phyloP scores from a whole-genome alignment of 208 protist genomes.

The Phytomonas sp. region DNA sequence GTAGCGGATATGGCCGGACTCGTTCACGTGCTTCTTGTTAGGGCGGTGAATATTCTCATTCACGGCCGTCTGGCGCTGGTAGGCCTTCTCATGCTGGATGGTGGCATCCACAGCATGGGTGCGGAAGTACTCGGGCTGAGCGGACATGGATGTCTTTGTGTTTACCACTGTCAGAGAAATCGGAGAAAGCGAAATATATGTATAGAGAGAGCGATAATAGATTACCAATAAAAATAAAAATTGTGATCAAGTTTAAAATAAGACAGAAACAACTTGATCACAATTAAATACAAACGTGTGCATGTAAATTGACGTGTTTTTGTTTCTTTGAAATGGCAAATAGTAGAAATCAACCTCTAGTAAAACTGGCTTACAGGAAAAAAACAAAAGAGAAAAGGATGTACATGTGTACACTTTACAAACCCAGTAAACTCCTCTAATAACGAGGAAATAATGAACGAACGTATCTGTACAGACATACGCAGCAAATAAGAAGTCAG shows the following conservation, averaged over 20 bases:
- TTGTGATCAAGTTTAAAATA: conserved; percentile 6
- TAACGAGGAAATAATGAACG: background rate
- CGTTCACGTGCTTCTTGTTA: conserved; percentile 42
- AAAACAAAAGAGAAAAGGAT: conserved; percentile 5
- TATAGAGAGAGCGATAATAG: conserved; percentile 5
- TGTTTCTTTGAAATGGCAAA: background rate
- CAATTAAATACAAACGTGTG: background rate
- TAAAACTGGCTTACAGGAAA: background rate
- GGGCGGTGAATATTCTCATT: conserved; percentile 85
- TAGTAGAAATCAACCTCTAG: background rate
- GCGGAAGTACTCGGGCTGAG: conserved; percentile 57
- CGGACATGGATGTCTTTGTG: conserved; percentile 23
- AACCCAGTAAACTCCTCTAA: background rate
- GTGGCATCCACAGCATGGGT: conserved; percentile 67
- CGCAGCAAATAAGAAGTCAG: background rate
- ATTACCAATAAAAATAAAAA: conserved; percentile 9
- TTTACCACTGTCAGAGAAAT: conserved; percentile 15
- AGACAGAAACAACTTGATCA: conserved; percentile 15
- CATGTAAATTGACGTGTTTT: background rate
- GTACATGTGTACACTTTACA: background rate
- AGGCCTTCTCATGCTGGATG: conserved; percentile 88
- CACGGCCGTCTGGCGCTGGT: conserved; percentile 88
- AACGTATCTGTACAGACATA: background rate
- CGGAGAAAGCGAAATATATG: background rate
- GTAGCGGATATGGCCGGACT: conserved; percentile 90